Conservation (phyloP, 148 eudicot species). For the Oxyria digyna region DNA sequence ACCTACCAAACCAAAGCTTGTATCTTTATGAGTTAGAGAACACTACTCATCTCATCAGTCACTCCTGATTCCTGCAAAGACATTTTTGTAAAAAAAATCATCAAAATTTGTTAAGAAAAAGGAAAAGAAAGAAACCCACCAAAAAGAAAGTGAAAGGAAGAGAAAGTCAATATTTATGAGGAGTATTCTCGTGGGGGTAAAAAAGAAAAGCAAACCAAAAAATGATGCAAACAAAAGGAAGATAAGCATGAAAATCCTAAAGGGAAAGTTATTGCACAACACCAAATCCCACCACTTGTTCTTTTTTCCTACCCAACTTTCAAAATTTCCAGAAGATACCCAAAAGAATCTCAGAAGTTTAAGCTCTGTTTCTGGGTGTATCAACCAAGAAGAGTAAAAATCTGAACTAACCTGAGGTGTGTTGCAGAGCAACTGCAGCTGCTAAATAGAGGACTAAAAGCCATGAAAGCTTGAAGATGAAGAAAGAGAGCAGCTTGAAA, state of each 20-base stretch:
- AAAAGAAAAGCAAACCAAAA: constrained; percentile 1
- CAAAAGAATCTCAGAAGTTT: neutral
- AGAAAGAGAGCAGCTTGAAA: neutral
- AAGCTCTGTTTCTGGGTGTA: neutral
- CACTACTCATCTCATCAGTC: constrained; percentile 1
- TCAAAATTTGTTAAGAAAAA: neutral
- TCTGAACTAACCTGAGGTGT: constrained; percentile 7
- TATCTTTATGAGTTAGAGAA: neutral
- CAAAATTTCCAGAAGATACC: neutral
- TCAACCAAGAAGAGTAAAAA: neutral
- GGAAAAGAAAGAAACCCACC: constrained; percentile 11
- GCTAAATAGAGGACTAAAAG: neutral
- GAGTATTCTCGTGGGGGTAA: constrained; percentile 24
- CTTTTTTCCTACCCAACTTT: neutral
- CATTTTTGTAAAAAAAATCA: neutral
- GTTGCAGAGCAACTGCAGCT: neutral
- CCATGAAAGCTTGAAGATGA: neutral
- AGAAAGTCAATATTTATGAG: constrained; percentile 13
- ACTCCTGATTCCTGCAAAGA: constrained; percentile 8
- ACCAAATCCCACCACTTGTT: neutral
- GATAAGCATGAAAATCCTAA: neutral
- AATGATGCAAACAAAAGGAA: constrained; percentile 3
- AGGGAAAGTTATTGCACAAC: constrained; percentile 9
- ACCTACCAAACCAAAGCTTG: constrained; percentile 9
- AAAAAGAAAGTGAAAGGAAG: constrained; percentile 13